A percentile compares a stretch with the other conserved stretches of the same genome.
phyloP scores from a whole-genome alignment of 1,284 basidiomycete genomes.

The Melanopsichium pennsylvanicum region DNA sequence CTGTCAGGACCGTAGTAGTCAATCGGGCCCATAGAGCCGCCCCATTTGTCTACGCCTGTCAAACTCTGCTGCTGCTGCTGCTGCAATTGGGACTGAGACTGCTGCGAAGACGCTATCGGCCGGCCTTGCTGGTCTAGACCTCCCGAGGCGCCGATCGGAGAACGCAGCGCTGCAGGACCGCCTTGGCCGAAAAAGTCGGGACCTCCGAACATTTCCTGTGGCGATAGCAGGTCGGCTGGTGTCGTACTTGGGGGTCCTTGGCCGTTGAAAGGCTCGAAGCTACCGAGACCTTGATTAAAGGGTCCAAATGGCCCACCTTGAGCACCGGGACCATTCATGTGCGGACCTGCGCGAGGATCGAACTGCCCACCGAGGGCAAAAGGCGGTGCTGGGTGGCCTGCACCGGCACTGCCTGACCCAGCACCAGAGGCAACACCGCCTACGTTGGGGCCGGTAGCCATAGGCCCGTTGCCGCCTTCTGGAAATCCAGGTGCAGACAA shows the following conservation, averaged over 20 bases:
- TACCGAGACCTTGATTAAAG: constrained; percentile 15
- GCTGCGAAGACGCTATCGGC: constrained; percentile 3
- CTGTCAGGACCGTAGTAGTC: constrained; percentile 53
- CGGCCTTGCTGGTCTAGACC: constrained; percentile 7
- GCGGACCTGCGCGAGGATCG: constrained; percentile 32
- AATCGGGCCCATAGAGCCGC: constrained; percentile 50
- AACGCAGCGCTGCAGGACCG: constrained; percentile 14
- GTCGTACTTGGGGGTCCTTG: constrained; percentile 12
- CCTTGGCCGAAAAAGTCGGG: constrained; percentile 33
- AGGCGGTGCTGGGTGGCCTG: constrained; percentile 10
- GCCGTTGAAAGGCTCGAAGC: constrained; percentile 36
- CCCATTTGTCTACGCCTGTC: constrained; percentile 44
- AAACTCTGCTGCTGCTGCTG: constrained; percentile 10
- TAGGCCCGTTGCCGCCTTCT: constrained; percentile 17
- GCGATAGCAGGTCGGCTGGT: constrained; percentile 41
- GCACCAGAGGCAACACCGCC: constrained; percentile 1
- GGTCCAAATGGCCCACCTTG: constrained; percentile 22
- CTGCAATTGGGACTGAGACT: constrained; percentile 1
- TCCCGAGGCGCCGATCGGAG: constrained; percentile 6
- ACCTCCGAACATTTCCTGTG: constrained; percentile 41
- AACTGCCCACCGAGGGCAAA: constrained; percentile 34
- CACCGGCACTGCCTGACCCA: constrained; percentile 4
- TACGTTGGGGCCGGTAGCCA: constrained; percentile 12
- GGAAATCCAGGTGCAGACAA: constrained; percentile 22
- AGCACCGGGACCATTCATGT: constrained; percentile 17